These are phyloP conservation scores for Pleodorina starrii DNA, from an alignment of 139 green algal species.

Conservation along the genomic window DNA sequence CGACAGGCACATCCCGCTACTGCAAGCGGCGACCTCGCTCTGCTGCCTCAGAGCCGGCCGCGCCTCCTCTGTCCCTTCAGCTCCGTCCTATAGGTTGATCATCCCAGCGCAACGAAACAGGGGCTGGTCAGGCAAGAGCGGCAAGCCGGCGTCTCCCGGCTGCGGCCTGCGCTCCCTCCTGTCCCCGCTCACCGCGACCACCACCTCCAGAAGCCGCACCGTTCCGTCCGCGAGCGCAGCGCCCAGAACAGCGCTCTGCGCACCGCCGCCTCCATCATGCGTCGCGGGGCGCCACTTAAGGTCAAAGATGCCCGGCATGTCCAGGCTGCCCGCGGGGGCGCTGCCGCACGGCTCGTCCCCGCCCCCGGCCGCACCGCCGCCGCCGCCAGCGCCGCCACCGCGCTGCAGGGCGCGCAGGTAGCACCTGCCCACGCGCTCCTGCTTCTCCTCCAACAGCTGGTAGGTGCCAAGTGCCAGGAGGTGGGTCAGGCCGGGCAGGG, in stretches of 20 bases:
- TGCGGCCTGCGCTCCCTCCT: too few species aligned
- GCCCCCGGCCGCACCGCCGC: too few species aligned
- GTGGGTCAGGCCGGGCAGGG: neutral
- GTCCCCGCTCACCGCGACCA: neutral
- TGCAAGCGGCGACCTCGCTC: neutral
- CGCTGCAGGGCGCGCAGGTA: slow-evolving; percentile 59
- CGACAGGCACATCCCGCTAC: slow-evolving; percentile 53
- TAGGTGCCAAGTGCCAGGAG: slow-evolving; percentile 79
- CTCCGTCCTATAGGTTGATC: neutral
- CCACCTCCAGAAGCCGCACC: slow-evolving; percentile 49
- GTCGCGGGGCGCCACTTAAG: slow-evolving; percentile 60
- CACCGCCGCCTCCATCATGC: too few species aligned
- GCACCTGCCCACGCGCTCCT: slow-evolving; percentile 62
- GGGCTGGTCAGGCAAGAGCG: neutral
- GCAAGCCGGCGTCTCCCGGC: too few species aligned
- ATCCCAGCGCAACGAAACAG: too few species aligned
- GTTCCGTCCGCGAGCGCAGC: slow-evolving; percentile 54
- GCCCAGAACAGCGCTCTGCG: slow-evolving; percentile 4
- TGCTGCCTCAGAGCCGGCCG: too few species aligned
- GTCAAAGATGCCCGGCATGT: slow-evolving; percentile 74
- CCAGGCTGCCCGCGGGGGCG: slow-evolving; percentile 10
- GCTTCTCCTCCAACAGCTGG: slow-evolving; percentile 74
- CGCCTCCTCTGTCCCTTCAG: neutral
- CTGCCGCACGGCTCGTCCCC: neutral
- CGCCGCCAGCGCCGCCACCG: neutral